phyloP scores from a whole-genome alignment of 768 basidiomycete genomes.

The Mrakia gelida region DNA sequence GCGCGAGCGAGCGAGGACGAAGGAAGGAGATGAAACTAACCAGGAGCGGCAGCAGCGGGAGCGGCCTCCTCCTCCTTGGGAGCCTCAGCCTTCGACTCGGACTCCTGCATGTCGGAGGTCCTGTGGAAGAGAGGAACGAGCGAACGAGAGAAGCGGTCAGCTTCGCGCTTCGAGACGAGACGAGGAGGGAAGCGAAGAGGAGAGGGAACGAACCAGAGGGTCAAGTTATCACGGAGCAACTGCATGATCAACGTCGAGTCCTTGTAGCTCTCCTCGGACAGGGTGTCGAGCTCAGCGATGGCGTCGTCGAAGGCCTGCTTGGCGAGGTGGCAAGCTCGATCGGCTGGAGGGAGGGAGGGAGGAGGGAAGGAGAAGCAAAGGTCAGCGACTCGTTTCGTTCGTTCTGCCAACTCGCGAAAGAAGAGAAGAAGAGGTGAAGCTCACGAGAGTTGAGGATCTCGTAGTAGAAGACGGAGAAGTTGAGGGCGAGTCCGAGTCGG shows the following conservation, averaged over 20 bases:
- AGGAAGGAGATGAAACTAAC: not conserved
- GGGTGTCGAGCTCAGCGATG: constrained; percentile 96
- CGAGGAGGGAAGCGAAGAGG: not conserved
- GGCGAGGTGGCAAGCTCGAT: constrained; percentile 96
- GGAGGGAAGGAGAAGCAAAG: not conserved
- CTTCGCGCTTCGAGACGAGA: not conserved
- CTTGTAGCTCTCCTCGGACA: constrained; percentile 98
- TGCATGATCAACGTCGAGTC: constrained; percentile 93
- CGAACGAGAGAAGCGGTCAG: not conserved
- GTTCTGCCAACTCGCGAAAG: not conserved
- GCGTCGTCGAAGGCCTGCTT: constrained; percentile 99
- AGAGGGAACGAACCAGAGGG: constrained; percentile 60
- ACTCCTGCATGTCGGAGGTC: constrained; percentile 94
- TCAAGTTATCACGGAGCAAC: constrained; percentile 92
- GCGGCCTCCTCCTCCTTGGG: constrained; percentile 34
- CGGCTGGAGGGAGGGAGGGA: constrained; percentile 47
- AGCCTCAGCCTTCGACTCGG: constrained; percentile 45
- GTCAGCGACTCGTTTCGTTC: constrained; percentile 1
- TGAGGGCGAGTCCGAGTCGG: constrained; percentile 94
- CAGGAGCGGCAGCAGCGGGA: constrained; percentile 31
- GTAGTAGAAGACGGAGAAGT: constrained; percentile 95
- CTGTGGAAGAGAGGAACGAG: constrained; percentile 1
- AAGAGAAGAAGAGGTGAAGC: not conserved
- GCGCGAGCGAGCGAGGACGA: too few relatives aligned
- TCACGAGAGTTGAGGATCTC: constrained; percentile 34